These are phyloP conservation scores for Leishmania arabica DNA, from an alignment of 208 protist species.

Conservation along the genomic window DNA sequence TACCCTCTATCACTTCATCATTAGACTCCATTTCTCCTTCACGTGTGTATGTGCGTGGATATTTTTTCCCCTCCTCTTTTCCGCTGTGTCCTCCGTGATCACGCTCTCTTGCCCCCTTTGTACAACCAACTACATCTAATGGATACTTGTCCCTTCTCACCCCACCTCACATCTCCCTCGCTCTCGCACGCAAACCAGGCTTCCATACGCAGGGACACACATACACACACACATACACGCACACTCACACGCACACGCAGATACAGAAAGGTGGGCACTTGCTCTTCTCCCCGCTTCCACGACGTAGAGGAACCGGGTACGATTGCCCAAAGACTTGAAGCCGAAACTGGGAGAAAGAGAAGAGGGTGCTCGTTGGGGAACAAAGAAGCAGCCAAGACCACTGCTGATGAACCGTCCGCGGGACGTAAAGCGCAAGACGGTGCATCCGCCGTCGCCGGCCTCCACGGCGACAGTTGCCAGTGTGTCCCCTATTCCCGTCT, in stretches of 20 bases:
- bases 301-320: background rate
- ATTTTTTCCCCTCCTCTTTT: background rate
- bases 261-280: background rate
- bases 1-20: background rate
- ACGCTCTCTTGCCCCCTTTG: background rate
- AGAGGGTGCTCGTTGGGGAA: background rate
- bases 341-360: background rate
- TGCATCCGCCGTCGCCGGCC: background rate
- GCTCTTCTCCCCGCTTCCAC: background rate
- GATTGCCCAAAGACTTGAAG: background rate
- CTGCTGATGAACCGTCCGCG: constrained; percentile 14
- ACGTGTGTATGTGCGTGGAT: background rate
- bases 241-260: background rate
- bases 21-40: background rate
- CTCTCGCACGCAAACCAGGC: background rate
- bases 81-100: background rate
- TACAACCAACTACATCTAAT: background rate
- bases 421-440: background rate
- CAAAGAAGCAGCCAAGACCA: background rate
- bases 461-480: background rate
- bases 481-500: background rate
- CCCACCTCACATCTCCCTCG: background rate
- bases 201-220: background rate
- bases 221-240: background rate
- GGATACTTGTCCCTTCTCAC: background rate